These are phyloP conservation scores for Ramaria sp. DNA, from an alignment of 768 basidiomycete species.

Conservation along the genomic window DNA sequence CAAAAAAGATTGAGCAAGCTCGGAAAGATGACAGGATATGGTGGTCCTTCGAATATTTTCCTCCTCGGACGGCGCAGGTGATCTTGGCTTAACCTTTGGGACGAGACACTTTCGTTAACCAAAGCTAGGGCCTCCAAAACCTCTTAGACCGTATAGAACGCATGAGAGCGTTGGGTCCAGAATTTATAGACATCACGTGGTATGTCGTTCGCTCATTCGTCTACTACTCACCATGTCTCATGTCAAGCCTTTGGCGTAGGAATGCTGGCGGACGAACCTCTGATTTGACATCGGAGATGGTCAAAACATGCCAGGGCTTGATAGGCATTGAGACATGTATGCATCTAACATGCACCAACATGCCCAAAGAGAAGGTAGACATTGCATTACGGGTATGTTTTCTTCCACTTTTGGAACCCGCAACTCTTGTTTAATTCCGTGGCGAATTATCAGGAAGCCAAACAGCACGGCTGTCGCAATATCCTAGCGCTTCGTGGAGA, in stretches of 20 bases:
- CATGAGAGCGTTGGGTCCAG: conserved; percentile 90
- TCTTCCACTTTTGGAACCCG: conserved; percentile 3
- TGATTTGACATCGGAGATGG: conserved; percentile 86
- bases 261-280: conserved; percentile 95
- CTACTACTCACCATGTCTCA: background rate
- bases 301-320: conserved; percentile 85
- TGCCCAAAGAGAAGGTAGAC: conserved; percentile 94
- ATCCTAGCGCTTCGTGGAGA: conserved; percentile 91
- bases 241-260: conserved; percentile 34
- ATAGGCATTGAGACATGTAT: conserved; percentile 97
- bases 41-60: conserved; percentile 99
- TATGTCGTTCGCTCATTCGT: conserved; percentile 19
- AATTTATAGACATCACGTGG: conserved; percentile 99
- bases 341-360: conserved; percentile 98
- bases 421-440: conserved; percentile 2
- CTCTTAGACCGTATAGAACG: conserved; percentile 96
- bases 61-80: conserved; percentile 90
- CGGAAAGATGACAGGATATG: conserved; percentile 78
- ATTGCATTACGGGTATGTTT: conserved; percentile 69
- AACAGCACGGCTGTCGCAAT: conserved; percentile 80
- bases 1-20: conserved; percentile 83
- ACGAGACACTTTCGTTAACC: background rate
- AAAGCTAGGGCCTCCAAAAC: conserved; percentile 77
- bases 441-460: conserved; percentile 57
- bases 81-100: conserved; percentile 7